Evolutionary conservation across 192 early-diverging fungal genomes (phyloP), one percentile per base, ranked within the genome.

Genomic region (Entophlyctis helioformis): DNA sequence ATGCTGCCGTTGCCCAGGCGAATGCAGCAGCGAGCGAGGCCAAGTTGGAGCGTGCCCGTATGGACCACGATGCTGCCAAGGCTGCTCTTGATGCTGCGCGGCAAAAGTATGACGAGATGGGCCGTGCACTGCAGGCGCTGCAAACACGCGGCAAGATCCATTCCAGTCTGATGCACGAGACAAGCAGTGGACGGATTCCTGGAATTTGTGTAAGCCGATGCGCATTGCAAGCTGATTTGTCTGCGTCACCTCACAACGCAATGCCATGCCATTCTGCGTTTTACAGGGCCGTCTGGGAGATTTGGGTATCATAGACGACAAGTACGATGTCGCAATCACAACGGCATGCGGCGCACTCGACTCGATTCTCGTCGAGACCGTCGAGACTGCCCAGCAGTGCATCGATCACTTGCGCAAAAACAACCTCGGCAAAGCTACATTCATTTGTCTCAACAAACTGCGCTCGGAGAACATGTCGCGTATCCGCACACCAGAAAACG

Each of bases 321-420:
- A 80, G 58, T 98, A 91, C 50, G 96, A 97, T 60, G 82, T 97
- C 6, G 95, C 95, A 0, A 80, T 96, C 15, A 93, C 91, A 2
- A 96, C 90, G 2, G 83, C 89, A 0, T 94, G 87, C 39, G 72
- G 74, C 16, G 63, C 69, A 10, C 69, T 98, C 46, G 81, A 95
- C 41, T 71, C 81, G 41, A 91, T 98, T 56, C 85, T 98, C 0
- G 91, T 94, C 23, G 90, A 92, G 33, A 79, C 76, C 1, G 93
- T 96, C 6, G 76, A 83, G 38, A 69, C 76, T 0, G 96, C 72
- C 1, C 89, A 96, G 56, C 67, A 79, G 33, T 96, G 91, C 44
- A 78, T 98, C 29, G 88, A 97, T 52, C 82, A 81, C 52, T 61
- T 98, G 32, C 85, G 84, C 50, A 69, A 72, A 47, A 76, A 86